Base-by-base conservation (phyloP, 169 alveolate genomes). In the Blepharisma undulans region DNA sequence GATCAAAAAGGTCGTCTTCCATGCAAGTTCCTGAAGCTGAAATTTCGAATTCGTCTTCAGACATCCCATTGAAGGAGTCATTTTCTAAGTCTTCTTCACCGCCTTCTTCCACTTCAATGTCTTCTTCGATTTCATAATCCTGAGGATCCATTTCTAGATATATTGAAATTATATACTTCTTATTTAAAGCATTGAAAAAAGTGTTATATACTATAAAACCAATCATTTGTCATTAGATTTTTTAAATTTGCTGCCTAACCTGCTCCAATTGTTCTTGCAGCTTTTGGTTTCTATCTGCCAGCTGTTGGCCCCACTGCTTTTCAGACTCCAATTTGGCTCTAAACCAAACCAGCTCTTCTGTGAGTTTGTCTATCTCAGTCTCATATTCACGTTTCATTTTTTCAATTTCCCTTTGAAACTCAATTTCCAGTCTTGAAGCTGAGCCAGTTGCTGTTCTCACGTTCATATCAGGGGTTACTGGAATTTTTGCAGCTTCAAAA, bases 1-100 rank as follows among this genome's bases (percentile, higher is more conserved):
- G 59, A 85, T 96, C 98, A 84, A 96, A 96, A 80, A 92, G 90
- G 85, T 92, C 93, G 86, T 96, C 96, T 71, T 95, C 98, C 60
- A 92, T 85, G 87, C 94, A 91, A 30, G 91, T 87, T 4, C 93
- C 92, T 61, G 84, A 88, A 48, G 77, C 85, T 29, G 81, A 29
- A 30, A 92, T 76, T 76, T 92, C 95, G 66, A 92, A 92, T 34
- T 92, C 94, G 5, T 88, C 92, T 59, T 92, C 94, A 21, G 48
- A 25, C 19, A 16, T 60, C 36, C 77, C 90, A 36, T 86, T 85
- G 12, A 85, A 8, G 12, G 25, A 21, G 36, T 84, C 34, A 48
- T 48, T 60, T 33, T 76, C 91, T 59, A 34, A 92, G 72, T 86
- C 85, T 86, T 86, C 91, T 71, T 25, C 48, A 10, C 61, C 25